Evolutionary conservation across 2,329 filamentous ascomycete genomes (phyloP).

Genomic region (Didymella lethalis): DNA sequence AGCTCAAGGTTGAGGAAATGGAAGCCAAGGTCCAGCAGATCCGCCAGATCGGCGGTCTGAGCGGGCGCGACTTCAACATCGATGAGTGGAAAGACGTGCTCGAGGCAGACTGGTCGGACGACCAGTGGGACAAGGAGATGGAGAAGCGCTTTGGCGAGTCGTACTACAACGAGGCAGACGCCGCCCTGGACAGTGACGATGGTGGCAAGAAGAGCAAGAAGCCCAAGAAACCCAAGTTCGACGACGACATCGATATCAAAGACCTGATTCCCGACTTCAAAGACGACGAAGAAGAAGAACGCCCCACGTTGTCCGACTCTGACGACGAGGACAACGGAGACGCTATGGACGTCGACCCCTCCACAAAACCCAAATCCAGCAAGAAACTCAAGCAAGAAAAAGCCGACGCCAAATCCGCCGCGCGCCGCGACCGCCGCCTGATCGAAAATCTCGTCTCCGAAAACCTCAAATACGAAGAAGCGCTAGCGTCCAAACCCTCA

Average conservation of each 20-base stretch:
- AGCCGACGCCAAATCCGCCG: conserved; percentile 70
- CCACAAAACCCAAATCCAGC: conserved; percentile 51
- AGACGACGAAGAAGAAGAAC: conserved; percentile 71
- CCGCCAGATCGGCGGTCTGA: conserved; percentile 84
- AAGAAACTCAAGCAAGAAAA: conserved; percentile 59
- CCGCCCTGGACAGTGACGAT: conserved; percentile 45
- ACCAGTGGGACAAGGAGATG: conserved; percentile 92
- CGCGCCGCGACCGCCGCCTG: conserved; percentile 81
- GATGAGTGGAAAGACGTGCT: conserved; percentile 87
- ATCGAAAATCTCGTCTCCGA: conserved; percentile 88
- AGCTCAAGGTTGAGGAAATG: conserved; percentile 89
- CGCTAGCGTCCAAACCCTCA: conserved; percentile 59
- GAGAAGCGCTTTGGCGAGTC: conserved; percentile 83
- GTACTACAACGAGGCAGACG: conserved; percentile 80
- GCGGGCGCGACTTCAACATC: conserved; percentile 70
- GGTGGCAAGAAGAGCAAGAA: conserved; percentile 62
- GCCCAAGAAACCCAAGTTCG: conserved; percentile 86
- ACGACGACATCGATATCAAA: conserved; percentile 97
- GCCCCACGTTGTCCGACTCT: conserved; percentile 71
- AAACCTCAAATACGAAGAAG: conserved; percentile 76
- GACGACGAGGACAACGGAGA: conserved; percentile 56
- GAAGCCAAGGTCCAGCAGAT: conserved; percentile 87
- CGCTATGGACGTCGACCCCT: conserved; percentile 49
- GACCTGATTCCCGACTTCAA: conserved; percentile 89
- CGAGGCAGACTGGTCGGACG: conserved; percentile 87